These are phyloP conservation scores for Mucor sp. DNA, from an alignment of 371 early-diverging fungal species.

Conservation along the genomic window DNA sequence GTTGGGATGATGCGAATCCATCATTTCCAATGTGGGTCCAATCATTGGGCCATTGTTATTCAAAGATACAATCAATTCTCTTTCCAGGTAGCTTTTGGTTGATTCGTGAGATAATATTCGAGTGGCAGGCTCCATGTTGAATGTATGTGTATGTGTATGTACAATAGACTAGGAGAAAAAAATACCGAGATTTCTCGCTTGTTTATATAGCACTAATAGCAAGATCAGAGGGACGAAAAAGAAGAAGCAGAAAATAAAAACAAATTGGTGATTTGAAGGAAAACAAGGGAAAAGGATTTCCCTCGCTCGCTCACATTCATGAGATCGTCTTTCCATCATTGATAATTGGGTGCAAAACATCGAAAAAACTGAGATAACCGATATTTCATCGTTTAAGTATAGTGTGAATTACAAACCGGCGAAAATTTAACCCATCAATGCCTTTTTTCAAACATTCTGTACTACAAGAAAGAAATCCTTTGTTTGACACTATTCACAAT, in stretches of 20 bases:
- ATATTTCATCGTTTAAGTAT: not conserved
- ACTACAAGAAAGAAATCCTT: not conserved
- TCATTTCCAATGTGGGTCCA: slow-evolving; percentile 12
- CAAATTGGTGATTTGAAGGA: not conserved
- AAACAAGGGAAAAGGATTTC: not conserved
- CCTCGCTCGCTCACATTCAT: not conserved
- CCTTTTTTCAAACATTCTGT: not conserved
- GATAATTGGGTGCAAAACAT: not conserved
- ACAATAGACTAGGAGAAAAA: not conserved
- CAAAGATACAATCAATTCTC: slow-evolving; percentile 23
- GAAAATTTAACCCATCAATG: not conserved
- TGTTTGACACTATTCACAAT: not conserved
- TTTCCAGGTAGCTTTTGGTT: slow-evolving; percentile 22
- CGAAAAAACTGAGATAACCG: not conserved
- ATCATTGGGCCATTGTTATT: slow-evolving; percentile 23
- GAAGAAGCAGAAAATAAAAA: not conserved
- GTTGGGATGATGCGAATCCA: slow-evolving; percentile 16
- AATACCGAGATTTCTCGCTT: not conserved
- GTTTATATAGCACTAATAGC: not conserved
- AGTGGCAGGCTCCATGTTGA: slow-evolving; percentile 18
- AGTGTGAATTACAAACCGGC: not conserved
- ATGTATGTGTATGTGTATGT: not conserved
- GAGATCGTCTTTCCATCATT: not conserved
- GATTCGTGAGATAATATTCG: slow-evolving; percentile 18
- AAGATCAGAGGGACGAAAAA: not conserved